A percentile compares a stretch with the other conserved stretches of the same genome.
Evolutionary conservation across 2,329 filamentous ascomycete species (phyloP).

Genomic region (Sporothrix pallida): DNA sequence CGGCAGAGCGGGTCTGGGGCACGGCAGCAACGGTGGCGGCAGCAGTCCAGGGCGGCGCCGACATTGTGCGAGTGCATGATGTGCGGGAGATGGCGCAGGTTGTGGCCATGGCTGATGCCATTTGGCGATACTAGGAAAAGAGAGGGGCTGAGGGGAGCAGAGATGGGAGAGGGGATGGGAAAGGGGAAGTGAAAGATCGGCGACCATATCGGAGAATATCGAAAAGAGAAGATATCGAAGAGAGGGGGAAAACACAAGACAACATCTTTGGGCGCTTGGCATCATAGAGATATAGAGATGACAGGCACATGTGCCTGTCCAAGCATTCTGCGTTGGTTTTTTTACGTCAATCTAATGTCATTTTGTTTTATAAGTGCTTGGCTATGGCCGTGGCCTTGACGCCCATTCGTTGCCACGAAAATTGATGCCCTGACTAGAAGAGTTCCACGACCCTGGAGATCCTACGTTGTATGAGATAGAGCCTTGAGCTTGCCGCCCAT

Average conservation of each 20-base stretch:
- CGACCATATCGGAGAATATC: neutral
- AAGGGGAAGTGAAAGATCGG: neutral
- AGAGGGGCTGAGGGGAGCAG: neutral
- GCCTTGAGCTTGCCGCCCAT: neutral
- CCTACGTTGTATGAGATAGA: conserved; percentile 1
- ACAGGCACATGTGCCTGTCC: neutral
- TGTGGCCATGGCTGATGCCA: conserved; percentile 87
- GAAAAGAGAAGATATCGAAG: neutral
- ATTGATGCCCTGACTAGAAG: neutral
- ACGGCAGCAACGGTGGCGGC: conserved; percentile 88
- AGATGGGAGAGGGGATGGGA: neutral
- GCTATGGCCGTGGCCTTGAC: neutral
- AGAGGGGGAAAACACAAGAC: neutral
- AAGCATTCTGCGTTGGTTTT: neutral
- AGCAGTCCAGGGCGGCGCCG: conserved; percentile 83
- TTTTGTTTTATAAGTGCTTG: neutral
- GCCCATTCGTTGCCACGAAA: neutral
- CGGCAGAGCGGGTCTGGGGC: conserved; percentile 76
- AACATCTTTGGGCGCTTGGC: neutral
- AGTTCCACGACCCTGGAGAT: neutral
- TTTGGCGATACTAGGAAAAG: conserved; percentile 64
- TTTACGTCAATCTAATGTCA: neutral
- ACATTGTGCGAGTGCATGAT: conserved; percentile 93
- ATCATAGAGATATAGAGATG: conserved; percentile 4
- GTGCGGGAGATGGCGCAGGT: conserved; percentile 85